Evolutionary conservation across 1,284 basidiomycete genomes (phyloP).

Genomic region (Ganoderma sinense): DNA sequence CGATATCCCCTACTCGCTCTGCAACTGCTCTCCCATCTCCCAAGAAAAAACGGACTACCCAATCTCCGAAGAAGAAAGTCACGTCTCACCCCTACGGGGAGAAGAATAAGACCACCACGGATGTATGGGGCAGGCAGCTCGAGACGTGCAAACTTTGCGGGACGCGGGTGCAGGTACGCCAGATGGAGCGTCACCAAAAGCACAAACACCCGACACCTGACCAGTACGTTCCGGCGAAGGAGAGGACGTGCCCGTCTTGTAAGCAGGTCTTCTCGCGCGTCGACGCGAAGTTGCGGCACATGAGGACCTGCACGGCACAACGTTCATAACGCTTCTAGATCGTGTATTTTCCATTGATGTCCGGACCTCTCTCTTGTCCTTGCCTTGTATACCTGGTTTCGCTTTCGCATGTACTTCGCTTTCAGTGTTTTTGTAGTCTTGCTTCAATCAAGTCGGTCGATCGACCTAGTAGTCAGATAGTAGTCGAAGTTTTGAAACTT

Average conservation of each 20-base stretch:
- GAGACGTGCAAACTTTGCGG: background rate
- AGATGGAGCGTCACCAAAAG: background rate
- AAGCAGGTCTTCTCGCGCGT: background rate
- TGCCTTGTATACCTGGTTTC: background rate
- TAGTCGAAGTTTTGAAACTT: too few species aligned
- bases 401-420: background rate
- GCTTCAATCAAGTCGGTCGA: background rate
- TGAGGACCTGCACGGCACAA: background rate
- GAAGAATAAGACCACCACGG: background rate
- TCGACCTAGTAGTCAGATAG: too few species aligned
- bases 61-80: background rate
- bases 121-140: background rate
- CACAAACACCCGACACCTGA: background rate
- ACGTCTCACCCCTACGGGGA: background rate
- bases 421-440: background rate
- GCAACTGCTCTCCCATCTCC: background rate
- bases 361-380: background rate
- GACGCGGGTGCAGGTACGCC: background rate
- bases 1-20: background rate
- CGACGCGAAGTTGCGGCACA: background rate
- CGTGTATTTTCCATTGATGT: background rate
- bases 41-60: background rate
- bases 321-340: background rate
- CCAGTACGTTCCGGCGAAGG: background rate
- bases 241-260: background rate